Conservation (phyloP, 1,139 yeast species). For the Candida neerlandica region DNA sequence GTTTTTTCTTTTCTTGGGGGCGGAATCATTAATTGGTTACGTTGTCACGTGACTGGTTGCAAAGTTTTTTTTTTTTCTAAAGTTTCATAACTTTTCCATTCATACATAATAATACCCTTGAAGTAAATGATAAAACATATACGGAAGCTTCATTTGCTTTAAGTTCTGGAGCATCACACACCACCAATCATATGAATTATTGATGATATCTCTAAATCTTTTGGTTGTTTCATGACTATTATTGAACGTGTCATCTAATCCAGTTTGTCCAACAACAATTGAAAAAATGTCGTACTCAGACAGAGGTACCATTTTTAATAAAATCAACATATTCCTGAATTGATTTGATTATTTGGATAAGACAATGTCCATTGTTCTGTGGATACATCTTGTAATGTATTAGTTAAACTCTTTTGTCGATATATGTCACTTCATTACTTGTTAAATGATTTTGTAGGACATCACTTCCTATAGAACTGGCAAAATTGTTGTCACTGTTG, state of each 20-base stretch:
- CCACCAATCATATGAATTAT: constrained; percentile 23
- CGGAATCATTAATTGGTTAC: not conserved
- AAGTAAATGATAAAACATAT: constrained; percentile 26
- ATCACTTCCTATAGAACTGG: not conserved
- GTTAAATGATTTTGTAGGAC: constrained; percentile 15
- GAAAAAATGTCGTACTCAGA: constrained; percentile 20
- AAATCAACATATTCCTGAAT: constrained; percentile 18
- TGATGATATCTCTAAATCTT: constrained; percentile 8
- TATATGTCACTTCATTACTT: constrained; percentile 20
- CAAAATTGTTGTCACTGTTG: too few species aligned
- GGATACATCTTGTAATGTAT: constrained; percentile 19
- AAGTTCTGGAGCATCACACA: constrained; percentile 26
- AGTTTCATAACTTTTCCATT: not conserved
- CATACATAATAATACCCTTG: constrained; percentile 17
- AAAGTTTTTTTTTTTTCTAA: too few species aligned
- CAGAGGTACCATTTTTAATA: constrained; percentile 19
- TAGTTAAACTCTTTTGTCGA: constrained; percentile 22
- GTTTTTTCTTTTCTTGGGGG: too few species aligned
- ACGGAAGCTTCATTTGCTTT: constrained; percentile 31
- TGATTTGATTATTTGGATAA: constrained; percentile 19
- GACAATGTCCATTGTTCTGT: constrained; percentile 23
- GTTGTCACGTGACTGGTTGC: too few species aligned
- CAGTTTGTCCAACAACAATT: constrained; percentile 15
- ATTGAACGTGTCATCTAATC: constrained; percentile 2
- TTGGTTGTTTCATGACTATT: constrained; percentile 3